phyloP scores from a whole-genome alignment of 495 filamentous ascomycete species.

The Lichina pygmaea region DNA sequence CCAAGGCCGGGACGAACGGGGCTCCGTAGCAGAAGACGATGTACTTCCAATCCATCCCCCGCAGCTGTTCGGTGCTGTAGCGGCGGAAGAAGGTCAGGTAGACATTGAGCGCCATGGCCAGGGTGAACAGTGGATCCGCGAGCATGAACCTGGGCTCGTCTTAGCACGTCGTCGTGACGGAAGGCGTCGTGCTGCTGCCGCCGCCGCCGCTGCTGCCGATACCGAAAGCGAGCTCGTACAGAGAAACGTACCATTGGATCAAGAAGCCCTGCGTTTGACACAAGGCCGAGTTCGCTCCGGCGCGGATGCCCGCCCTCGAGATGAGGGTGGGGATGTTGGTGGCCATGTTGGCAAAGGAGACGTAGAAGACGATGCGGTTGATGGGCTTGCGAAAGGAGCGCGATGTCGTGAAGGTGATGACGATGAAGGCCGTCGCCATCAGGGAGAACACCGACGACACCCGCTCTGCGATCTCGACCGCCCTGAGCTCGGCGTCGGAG shows the following conservation, averaged over 20 bases:
- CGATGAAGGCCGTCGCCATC: conserved; percentile 42
- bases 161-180: conserved; percentile 1
- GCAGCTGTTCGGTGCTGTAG: conserved; percentile 38
- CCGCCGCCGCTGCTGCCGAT: background rate
- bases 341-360: conserved; percentile 60
- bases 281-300: conserved; percentile 19
- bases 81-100: conserved; percentile 64
- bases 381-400: conserved; percentile 56
- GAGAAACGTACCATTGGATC: conserved; percentile 31
- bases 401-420: conserved; percentile 37
- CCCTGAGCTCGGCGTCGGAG: conserved; percentile 2
- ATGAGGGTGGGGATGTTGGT: conserved; percentile 60
- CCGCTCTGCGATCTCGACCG: conserved; percentile 36
- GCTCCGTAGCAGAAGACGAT: conserved; percentile 46
- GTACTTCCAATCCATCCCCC: conserved; percentile 45
- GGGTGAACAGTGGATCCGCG: conserved; percentile 54
- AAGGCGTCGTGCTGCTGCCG: background rate
- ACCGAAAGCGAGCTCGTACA: background rate
- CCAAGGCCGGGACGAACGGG: conserved; percentile 41
- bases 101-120: conserved; percentile 75
- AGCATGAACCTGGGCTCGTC: conserved; percentile 34
- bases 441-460: conserved; percentile 44
- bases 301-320: conserved; percentile 24
- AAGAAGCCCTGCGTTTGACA: conserved; percentile 60
- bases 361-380: conserved; percentile 66